phyloP scores from a whole-genome alignment of 2,329 filamentous ascomycete genomes.

The Ambrosiella cleistominuta region DNA sequence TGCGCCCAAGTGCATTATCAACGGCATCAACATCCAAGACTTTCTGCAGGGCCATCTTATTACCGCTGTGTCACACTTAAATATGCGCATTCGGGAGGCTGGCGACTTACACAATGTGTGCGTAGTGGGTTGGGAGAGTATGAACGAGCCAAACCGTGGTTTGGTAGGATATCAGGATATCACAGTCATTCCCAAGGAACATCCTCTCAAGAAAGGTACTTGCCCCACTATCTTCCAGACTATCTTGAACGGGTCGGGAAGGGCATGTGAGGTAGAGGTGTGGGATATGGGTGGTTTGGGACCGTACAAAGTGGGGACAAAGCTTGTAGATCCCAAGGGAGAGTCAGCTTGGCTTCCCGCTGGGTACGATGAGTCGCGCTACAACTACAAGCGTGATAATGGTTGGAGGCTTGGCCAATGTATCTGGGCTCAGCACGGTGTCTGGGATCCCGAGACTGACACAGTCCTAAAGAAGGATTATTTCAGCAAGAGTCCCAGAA shows the following conservation, averaged over 20 bases:
- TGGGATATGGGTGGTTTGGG: constrained; percentile 92
- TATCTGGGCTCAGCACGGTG: constrained; percentile 88
- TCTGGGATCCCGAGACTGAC: constrained; percentile 76
- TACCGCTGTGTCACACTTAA: constrained; percentile 61
- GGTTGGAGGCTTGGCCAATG: constrained; percentile 90
- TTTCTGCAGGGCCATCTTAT: constrained; percentile 81
- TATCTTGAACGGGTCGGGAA: constrained; percentile 76
- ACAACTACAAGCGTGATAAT: constrained; percentile 77
- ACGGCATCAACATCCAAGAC: constrained; percentile 91
- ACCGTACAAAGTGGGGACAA: constrained; percentile 71
- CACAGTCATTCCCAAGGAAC: constrained; percentile 63
- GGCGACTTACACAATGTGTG: constrained; percentile 74
- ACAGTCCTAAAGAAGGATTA: constrained; percentile 69
- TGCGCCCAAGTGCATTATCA: constrained; percentile 86
- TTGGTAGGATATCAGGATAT: constrained; percentile 72
- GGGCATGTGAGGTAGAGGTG: constrained; percentile 73
- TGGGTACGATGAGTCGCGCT: constrained; percentile 60
- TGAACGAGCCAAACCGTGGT: constrained; percentile 89
- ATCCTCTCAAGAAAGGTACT: constrained; percentile 82
- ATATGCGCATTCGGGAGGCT: constrained; percentile 70
- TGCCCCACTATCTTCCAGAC: constrained; percentile 90
- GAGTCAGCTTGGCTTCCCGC: constrained; percentile 66
- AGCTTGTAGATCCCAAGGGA: constrained; percentile 74
- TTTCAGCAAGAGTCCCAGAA: constrained; percentile 62
- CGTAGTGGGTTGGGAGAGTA: constrained; percentile 86